Percentiles rank a stretch among this genome's conserved stretches.
phyloP scores from a whole-genome alignment of 441 rosid genomes.

The Erysimum cheiri region DNA sequence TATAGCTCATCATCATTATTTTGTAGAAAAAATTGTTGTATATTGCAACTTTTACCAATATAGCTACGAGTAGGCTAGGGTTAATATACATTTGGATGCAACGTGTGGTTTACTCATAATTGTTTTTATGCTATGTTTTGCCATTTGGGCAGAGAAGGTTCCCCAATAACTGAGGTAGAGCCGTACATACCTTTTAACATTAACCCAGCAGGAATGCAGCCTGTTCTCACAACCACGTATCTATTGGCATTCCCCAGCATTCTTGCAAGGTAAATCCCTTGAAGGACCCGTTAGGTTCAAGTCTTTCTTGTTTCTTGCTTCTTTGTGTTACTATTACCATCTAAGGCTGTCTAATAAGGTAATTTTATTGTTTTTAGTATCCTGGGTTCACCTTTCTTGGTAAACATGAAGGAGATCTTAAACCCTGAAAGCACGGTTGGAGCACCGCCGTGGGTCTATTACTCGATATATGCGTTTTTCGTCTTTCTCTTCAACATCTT shows the following conservation, averaged over 20 bases:
- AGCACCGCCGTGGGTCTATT: conserved; percentile 92
- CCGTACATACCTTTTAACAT: conserved; percentile 95
- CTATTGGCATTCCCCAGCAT: conserved; percentile 89
- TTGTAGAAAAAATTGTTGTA: conserved; percentile 6
- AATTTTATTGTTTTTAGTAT: conserved; percentile 58
- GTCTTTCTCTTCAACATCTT: conserved; percentile 93
- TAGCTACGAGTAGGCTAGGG: background rate
- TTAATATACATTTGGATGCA: conserved; percentile 21
- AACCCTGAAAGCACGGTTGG: conserved; percentile 90
- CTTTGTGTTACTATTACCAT: background rate
- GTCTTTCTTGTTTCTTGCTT: conserved; percentile 16
- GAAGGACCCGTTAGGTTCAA: conserved; percentile 10
- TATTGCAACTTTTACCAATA: background rate
- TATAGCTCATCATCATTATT: conserved; percentile 22
- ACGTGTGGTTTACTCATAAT: conserved; percentile 29
- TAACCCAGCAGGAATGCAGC: conserved; percentile 98
- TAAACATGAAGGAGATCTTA: conserved; percentile 76
- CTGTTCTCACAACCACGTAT: conserved; percentile 88
- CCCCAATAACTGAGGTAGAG: conserved; percentile 92
- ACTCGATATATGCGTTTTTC: conserved; percentile 82
- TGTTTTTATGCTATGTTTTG: conserved; percentile 30
- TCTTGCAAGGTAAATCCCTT: conserved; percentile 73
- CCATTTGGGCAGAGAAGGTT: conserved; percentile 72
- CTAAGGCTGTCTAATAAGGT: conserved; percentile 43
- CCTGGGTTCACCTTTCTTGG: conserved; percentile 79